Percentiles rank a stretch among this genome's conserved stretches.
phyloP scores from a whole-genome alignment of 164 flowering plant species.

The Dillenia turbinata region DNA sequence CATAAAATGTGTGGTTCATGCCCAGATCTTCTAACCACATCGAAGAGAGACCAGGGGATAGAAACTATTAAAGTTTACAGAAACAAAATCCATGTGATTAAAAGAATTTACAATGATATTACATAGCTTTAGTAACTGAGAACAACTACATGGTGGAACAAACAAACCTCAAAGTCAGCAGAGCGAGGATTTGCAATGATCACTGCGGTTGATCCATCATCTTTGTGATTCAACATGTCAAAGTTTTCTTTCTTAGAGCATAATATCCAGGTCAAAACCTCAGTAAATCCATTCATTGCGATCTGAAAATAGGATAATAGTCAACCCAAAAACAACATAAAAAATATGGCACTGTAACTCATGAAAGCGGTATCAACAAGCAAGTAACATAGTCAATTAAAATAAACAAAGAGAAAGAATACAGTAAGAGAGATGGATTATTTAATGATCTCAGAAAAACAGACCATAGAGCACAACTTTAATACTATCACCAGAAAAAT shows the following conservation, averaged over 20 bases:
- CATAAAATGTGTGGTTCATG: too few species aligned
- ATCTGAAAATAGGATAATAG: conserved; percentile 32
- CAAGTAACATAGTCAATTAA: not conserved
- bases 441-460: too few species aligned
- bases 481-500: too few species aligned
- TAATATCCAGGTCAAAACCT: conserved; percentile 83
- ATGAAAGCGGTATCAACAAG: not conserved
- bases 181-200: conserved; percentile 85
- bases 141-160: not conserved
- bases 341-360: not conserved
- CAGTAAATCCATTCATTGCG: conserved; percentile 79
- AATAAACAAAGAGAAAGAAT: not conserved
- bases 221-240: conserved; percentile 70
- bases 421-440: too few species aligned
- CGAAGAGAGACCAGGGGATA: too few species aligned
- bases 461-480: too few species aligned
- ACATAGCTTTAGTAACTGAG: too few species aligned
- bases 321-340: not conserved
- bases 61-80: too few species aligned
- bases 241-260: conserved; percentile 81
- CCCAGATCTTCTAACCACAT: too few species aligned
- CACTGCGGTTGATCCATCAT: conserved; percentile 67
- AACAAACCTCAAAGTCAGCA: conserved; percentile 88
- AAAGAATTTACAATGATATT: too few species aligned
- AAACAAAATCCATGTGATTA: too few species aligned